These are phyloP conservation scores for Butyriboletus loyo DNA, from an alignment of 768 basidiomycete genomes.

Conservation along the genomic window DNA sequence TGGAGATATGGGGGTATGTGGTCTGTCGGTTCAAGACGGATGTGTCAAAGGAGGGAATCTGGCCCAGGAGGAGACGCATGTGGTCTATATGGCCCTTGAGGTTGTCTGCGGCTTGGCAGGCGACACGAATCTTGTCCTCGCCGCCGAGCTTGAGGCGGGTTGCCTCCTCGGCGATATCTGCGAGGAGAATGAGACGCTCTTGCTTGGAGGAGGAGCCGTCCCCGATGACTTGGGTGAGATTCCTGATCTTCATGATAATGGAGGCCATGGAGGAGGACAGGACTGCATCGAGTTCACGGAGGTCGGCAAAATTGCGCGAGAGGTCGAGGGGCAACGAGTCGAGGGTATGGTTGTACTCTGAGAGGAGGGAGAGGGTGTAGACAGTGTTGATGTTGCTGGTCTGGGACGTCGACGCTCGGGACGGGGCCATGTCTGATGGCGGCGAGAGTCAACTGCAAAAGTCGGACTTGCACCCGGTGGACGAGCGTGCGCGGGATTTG, in stretches of 20 bases:
- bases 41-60: conserved; percentile 62
- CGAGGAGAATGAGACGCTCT: conserved; percentile 81
- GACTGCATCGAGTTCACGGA: conserved; percentile 98
- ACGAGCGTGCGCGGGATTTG: conserved; percentile 22
- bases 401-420: conserved; percentile 31
- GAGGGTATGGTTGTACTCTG: conserved; percentile 87
- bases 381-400: conserved; percentile 40
- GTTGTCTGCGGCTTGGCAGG: conserved; percentile 86
- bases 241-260: conserved; percentile 77
- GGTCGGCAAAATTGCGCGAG: conserved; percentile 91
- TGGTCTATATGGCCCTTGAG: conserved; percentile 65
- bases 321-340: conserved; percentile 93
- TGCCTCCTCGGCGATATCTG: conserved; percentile 94
- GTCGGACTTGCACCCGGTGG: too few relatives aligned
- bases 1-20: conserved; percentile 72
- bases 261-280: conserved; percentile 82
- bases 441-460: neutral
- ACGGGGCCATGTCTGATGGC: conserved; percentile 34
- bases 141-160: conserved; percentile 86
- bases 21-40: conserved; percentile 59
- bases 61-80: conserved; percentile 58
- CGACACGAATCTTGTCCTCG: conserved; percentile 97
- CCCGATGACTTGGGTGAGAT: conserved; percentile 76
- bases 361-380: conserved; percentile 66
- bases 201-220: conserved; percentile 53